These are phyloP conservation scores for Phytophthora parvispora DNA, from an alignment of 352 stramenopile genomes.

Conservation along the genomic window DNA sequence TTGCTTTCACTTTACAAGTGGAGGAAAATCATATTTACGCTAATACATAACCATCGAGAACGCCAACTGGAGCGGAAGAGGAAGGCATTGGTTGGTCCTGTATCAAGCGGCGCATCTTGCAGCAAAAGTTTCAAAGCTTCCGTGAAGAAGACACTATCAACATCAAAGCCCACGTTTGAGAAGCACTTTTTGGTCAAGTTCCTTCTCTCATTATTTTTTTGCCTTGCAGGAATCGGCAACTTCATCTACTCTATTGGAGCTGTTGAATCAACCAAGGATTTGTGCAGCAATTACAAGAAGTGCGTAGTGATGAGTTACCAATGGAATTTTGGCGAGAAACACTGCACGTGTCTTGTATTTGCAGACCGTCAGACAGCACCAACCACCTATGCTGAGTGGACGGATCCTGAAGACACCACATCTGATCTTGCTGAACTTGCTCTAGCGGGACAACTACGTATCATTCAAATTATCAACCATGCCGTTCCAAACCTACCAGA, in stretches of 20 bases:
- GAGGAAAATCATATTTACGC: slow-evolving; percentile 33
- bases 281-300: slow-evolving; percentile 29
- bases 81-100: not conserved
- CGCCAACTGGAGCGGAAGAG: slow-evolving; percentile 7
- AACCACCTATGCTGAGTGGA: slow-evolving; percentile 41
- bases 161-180: not conserved
- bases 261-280: slow-evolving; percentile 22
- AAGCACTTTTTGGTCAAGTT: slow-evolving; percentile 18
- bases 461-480: slow-evolving; percentile 52
- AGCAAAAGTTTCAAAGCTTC: not conserved
- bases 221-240: slow-evolving; percentile 19
- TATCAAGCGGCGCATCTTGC: not conserved
- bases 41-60: slow-evolving; percentile 32
- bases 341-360: slow-evolving; percentile 39
- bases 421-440: slow-evolving; percentile 29
- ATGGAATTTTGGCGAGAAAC: slow-evolving; percentile 28
- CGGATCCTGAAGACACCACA: slow-evolving; percentile 35
- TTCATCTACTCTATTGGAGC: slow-evolving; percentile 36
- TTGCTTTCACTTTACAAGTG: slow-evolving; percentile 51
- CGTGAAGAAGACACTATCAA: not conserved
- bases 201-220: slow-evolving; percentile 32
- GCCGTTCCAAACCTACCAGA: slow-evolving; percentile 36
- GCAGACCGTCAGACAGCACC: slow-evolving; percentile 32
- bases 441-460: slow-evolving; percentile 35
- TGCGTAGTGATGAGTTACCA: slow-evolving; percentile 44